phyloP scores from a whole-genome alignment of 768 basidiomycete species.

The Termitomyces sp. region DNA sequence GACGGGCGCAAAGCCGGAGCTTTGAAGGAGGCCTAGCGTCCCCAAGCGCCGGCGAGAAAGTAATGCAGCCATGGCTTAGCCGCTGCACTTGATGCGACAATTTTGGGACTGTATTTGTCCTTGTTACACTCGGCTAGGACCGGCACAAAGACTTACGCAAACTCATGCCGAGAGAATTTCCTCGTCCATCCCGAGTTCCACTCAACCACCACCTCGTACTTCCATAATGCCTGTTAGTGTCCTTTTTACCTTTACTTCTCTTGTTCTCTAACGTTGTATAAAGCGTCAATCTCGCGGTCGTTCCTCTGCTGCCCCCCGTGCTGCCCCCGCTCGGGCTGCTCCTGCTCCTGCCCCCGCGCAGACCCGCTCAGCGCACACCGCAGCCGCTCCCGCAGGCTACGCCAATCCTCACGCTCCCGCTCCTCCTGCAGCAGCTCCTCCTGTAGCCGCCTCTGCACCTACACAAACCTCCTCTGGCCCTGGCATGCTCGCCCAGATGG shows the following conservation, averaged over 20 bases:
- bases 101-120: slow-evolving; percentile 1
- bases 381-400: slow-evolving; percentile 47
- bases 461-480: slow-evolving; percentile 44
- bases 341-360: slow-evolving; percentile 40
- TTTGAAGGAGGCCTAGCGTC: slow-evolving; percentile 8
- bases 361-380: slow-evolving; percentile 42
- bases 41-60: slow-evolving; percentile 14
- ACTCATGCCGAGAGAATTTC: slow-evolving; percentile 18
- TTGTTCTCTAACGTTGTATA: neutral
- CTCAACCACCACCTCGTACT: slow-evolving; percentile 25
- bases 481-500: slow-evolving; percentile 80
- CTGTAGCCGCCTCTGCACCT: slow-evolving; percentile 38
- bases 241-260: neutral
- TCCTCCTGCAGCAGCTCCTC: slow-evolving; percentile 37
- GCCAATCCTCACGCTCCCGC: slow-evolving; percentile 33
- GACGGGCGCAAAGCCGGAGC: slow-evolving; percentile 3
- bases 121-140: neutral
- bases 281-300: slow-evolving; percentile 80
- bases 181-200: slow-evolving; percentile 12
- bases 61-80: slow-evolving; percentile 15
- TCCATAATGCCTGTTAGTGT: slow-evolving; percentile 35
- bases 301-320: slow-evolving; percentile 50
- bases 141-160: neutral
- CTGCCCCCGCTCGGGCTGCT: slow-evolving; percentile 36
- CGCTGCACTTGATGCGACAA: neutral